phyloP scores from a whole-genome alignment of 352 stramenopile species.

The Phytopythium delawarense region DNA sequence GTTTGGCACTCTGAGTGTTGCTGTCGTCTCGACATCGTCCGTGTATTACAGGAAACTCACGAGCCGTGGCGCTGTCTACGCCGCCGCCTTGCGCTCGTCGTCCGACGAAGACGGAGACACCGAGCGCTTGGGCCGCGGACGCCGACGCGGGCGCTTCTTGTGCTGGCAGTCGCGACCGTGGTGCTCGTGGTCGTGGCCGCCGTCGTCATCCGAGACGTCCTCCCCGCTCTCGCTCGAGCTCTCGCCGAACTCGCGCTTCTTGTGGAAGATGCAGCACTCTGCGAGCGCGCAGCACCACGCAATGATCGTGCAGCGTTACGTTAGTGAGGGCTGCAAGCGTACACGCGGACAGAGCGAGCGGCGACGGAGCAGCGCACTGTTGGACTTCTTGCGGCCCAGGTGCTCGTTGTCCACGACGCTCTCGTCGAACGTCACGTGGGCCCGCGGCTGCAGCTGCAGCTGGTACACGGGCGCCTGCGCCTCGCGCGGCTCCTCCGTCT shows the following conservation, averaged over 20 bases:
- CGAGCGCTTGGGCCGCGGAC: slow-evolving; percentile 19
- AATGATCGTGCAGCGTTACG: no score
- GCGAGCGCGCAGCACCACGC: neutral
- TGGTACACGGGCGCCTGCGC: slow-evolving; percentile 44
- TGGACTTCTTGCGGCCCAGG: slow-evolving; percentile 88
- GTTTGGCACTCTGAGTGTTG: neutral
- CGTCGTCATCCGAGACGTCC: slow-evolving; percentile 32
- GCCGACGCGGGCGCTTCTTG: slow-evolving; percentile 22
- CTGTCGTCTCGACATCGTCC: neutral
- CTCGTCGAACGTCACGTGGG: slow-evolving; percentile 85
- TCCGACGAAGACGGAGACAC: slow-evolving; percentile 31
- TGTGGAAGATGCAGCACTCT: slow-evolving; percentile 94
- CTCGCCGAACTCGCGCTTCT: slow-evolving; percentile 88
- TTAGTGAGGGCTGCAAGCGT: no score
- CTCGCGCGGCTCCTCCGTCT: slow-evolving; percentile 11
- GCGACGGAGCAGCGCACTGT: slow-evolving; percentile 47
- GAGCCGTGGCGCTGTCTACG: neutral
- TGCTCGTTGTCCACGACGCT: slow-evolving; percentile 92
- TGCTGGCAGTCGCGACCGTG: slow-evolving; percentile 28
- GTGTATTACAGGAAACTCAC: neutral
- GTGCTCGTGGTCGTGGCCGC: slow-evolving; percentile 13
- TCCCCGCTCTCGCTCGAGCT: slow-evolving; percentile 89
- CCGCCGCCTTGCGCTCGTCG: slow-evolving; percentile 25
- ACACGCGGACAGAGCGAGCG: neutral
- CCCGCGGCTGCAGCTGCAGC: slow-evolving; percentile 72